Evolutionary conservation across 352 stramenopile genomes (phyloP), one percentile per base, ranked within the genome.

Genomic region (Globisporangium yorkense): DNA sequence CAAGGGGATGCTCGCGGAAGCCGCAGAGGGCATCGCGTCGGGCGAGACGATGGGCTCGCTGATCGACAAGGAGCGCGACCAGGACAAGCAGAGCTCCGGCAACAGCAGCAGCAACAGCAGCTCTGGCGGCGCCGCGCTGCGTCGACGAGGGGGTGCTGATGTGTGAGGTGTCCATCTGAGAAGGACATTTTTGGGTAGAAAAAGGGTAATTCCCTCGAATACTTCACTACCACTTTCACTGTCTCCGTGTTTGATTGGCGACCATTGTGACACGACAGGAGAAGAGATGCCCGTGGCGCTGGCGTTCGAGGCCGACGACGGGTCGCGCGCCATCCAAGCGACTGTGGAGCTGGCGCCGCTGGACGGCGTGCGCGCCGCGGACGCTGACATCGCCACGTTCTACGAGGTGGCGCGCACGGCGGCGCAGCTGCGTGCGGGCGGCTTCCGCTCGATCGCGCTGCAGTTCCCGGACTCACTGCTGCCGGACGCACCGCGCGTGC

Each of bases 381-480:
- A 79, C 56, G 72, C 66, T 39, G 68, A 70, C 35, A 57, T 93
- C 2, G 47, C 20, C 6, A 56, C 65, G 48, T 95, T 80, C 71
- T 95, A 88, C 68, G 78, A 88, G 43, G 68, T 90, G 37, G 55
- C 56, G 31, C 74, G 74, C 54, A 92, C 77, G n/a, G 67, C 79
- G 40, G 66, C 61, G 63, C 76, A 86, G 73, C 78, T 95, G 51
- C 66, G 58, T 27, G 31, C 47, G 7, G 71, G 89, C n/a, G 73
- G 67, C 15, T 97, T 74, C 63, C 66, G 62, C 47, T 80, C 72
- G 63, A 80, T 99, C 40, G 96, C 93, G 49, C 77, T 99, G 35
- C 96, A 99, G 77, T 97, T 99, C 71, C 94, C 96, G 5, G 94
- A 98, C 73, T 95, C 94, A 53, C 68, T 98, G 24, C 68, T 99